Percentiles rank a stretch among this genome's conserved stretches.
Conservation (phyloP, 345 rosid species). For the Gossypium raimondii region DNA sequence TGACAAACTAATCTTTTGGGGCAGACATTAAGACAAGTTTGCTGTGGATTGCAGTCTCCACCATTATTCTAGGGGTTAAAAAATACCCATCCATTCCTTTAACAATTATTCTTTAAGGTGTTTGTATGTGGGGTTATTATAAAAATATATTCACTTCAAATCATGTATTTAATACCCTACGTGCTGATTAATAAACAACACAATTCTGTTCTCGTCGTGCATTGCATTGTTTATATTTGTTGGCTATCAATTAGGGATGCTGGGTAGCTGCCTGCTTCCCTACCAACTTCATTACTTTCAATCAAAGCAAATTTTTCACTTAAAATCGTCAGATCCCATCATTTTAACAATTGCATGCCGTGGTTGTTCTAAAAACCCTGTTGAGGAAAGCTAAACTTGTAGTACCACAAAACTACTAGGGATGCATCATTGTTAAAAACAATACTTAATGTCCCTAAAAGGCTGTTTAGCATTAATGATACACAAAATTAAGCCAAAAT, state of each 20-base stretch:
- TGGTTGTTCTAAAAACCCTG: too few species aligned
- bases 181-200: neutral
- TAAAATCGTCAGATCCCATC: too few species aligned
- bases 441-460: too few species aligned
- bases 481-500: too few species aligned
- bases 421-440: too few species aligned
- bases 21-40: neutral
- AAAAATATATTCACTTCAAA: neutral
- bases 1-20: neutral
- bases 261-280: neutral
- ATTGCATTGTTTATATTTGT: neutral
- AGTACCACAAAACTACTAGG: too few species aligned
- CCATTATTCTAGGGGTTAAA: neutral
- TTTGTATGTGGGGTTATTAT: neutral
- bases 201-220: neutral
- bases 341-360: too few species aligned
- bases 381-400: too few species aligned
- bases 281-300: neutral
- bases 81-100: neutral
- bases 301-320: too few species aligned
- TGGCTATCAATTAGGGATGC: neutral
- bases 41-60: conserved; percentile 9
- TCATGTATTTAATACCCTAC: neutral
- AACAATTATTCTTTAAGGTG: neutral
- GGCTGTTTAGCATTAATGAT: too few species aligned